phyloP scores from a whole-genome alignment of 2,329 filamentous ascomycete genomes.

The Harringtonia lauricola region DNA sequence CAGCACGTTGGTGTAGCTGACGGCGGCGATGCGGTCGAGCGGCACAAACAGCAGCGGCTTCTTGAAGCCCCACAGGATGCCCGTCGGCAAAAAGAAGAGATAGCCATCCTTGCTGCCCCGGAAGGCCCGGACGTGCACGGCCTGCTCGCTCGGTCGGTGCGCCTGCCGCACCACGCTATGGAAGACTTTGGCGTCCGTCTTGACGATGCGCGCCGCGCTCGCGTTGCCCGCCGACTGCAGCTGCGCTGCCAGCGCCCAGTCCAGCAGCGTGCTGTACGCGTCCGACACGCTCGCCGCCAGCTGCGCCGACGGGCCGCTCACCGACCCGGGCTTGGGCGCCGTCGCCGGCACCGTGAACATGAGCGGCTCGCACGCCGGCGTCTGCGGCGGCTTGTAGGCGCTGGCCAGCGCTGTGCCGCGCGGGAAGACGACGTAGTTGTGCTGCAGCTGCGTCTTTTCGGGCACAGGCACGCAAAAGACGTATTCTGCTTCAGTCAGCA shows the following conservation, averaged over 20 bases:
- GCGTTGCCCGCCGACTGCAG: conserved; percentile 38
- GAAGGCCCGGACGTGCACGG: conserved; percentile 56
- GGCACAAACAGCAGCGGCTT: conserved; percentile 57
- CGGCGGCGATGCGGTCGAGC: conserved; percentile 45
- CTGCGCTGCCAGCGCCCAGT: conserved; percentile 47
- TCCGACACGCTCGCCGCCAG: conserved; percentile 45
- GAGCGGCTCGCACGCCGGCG: conserved; percentile 39
- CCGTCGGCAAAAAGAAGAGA: conserved; percentile 54
- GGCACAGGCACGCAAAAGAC: conserved; percentile 54
- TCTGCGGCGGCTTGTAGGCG: conserved; percentile 22
- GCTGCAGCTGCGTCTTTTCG: conserved; percentile 53
- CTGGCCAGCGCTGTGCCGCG: conserved; percentile 38
- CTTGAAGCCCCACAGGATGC: conserved; percentile 61
- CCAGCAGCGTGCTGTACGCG: conserved; percentile 45
- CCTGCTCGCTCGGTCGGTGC: conserved; percentile 49
- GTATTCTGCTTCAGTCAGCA: too few relatives aligned
- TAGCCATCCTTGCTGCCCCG: conserved; percentile 59
- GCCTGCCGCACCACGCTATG: conserved; percentile 44
- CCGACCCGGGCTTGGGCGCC: conserved; percentile 48
- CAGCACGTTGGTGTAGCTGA: conserved; percentile 58
- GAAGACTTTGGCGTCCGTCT: conserved; percentile 45
- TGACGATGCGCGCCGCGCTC: conserved; percentile 30
- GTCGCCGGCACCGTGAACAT: conserved; percentile 52
- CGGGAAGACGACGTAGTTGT: conserved; percentile 56
- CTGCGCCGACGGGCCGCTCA: conserved; percentile 37